A percentile compares a stretch with the other conserved stretches of the same genome.
Conservation (phyloP, 495 filamentous ascomycete genomes). For the Penicillium malachiteum region DNA sequence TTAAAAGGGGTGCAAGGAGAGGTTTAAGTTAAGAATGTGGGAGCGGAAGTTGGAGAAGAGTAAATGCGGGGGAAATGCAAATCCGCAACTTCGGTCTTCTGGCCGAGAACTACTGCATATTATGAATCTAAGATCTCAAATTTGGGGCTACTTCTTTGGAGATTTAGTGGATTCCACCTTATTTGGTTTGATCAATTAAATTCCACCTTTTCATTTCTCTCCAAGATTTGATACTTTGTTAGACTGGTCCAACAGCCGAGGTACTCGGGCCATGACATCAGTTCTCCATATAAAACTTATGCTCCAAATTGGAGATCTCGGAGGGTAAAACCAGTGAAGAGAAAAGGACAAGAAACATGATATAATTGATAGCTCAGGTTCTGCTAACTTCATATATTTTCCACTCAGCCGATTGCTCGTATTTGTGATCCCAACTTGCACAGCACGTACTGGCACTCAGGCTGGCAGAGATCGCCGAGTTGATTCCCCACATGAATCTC, state of each 20-base stretch:
- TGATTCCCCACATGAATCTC: too few relatives aligned
- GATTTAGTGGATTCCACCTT: too few relatives aligned
- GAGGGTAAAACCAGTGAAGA: not conserved
- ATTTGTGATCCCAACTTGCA: too few relatives aligned
- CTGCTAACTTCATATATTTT: not conserved
- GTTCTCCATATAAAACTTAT: not conserved
- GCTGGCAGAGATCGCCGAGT: too few relatives aligned
- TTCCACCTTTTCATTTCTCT: not conserved
- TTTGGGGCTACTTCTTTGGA: too few relatives aligned
- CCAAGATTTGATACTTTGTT: not conserved
- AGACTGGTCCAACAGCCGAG: not conserved
- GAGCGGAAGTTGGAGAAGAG: slow-evolving; percentile 30
- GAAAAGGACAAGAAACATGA: too few relatives aligned
- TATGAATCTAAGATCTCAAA: not conserved
- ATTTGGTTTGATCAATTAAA: not conserved
- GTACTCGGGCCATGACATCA: slow-evolving; percentile 4
- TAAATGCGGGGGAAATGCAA: slow-evolving; percentile 24
- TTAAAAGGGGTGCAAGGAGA: slow-evolving; percentile 13
- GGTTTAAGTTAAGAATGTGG: slow-evolving; percentile 17
- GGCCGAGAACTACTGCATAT: slow-evolving; percentile 9
- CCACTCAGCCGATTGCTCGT: not conserved
- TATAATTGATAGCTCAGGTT: too few relatives aligned
- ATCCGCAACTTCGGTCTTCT: slow-evolving; percentile 16
- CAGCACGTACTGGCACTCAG: too few relatives aligned
- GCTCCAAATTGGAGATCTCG: slow-evolving; percentile 3